A percentile compares a stretch with the other conserved stretches of the same genome.
Conservation (phyloP, 129 eudicot species). For the Chrysanthemum seticuspe region DNA sequence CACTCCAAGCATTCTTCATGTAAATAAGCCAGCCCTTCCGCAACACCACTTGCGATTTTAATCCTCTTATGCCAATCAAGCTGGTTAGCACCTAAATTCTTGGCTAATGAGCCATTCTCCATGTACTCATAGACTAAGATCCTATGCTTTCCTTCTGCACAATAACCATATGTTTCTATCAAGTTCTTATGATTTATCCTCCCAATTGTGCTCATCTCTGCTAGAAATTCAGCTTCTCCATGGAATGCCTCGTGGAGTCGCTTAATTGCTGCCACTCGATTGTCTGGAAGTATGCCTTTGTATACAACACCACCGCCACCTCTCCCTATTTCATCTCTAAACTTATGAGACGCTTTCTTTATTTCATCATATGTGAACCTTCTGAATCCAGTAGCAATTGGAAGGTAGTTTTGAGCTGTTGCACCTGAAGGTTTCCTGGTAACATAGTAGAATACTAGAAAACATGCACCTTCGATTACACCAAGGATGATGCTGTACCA, state of each 20-base stretch:
- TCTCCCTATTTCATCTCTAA: neutral
- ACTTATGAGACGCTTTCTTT: neutral
- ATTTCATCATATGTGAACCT: conserved; percentile 10
- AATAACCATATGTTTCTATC: conserved; percentile 9
- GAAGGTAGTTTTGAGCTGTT: conserved; percentile 3
- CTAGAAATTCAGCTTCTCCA: conserved; percentile 10
- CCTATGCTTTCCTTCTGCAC: conserved; percentile 9
- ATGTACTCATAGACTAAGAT: conserved; percentile 12
- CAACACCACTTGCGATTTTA: conserved; percentile 32
- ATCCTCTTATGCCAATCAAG: conserved; percentile 38
- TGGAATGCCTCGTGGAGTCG: conserved; percentile 1
- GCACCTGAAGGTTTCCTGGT: neutral
- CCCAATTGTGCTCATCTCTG: conserved; percentile 12
- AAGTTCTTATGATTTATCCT: conserved; percentile 8
- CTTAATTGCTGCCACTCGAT: neutral
- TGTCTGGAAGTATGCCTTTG: neutral
- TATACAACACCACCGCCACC: neutral
- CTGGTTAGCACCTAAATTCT: conserved; percentile 3
- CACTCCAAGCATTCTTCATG: conserved; percentile 57
- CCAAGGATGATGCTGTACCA: conserved; percentile 5
- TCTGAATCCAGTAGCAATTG: conserved; percentile 5
- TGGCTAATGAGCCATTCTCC: conserved; percentile 8
- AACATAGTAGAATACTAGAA: neutral
- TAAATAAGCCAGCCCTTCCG: conserved; percentile 49
- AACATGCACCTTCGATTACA: neutral